Base-by-base conservation (phyloP, 2,329 filamentous ascomycete genomes). In the Stylonectria norvegica region DNA sequence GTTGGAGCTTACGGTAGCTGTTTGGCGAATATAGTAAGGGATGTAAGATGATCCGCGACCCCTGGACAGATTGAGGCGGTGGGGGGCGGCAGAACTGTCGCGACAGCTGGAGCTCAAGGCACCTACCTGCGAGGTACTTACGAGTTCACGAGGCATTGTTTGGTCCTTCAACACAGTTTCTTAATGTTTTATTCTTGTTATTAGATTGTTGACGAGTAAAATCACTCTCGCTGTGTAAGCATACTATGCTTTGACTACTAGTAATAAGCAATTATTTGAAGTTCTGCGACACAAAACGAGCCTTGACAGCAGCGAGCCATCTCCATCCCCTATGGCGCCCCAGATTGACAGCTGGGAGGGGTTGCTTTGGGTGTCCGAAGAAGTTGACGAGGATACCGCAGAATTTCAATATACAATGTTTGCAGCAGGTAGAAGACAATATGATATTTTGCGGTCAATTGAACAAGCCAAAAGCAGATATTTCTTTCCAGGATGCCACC, bases 331-430 rank as follows among this genome's bases (percentile, higher is more conserved):
- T n/a, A 36, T 44, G 33, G 44, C 41, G 25, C 40, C 43, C 14
- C 20, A 41, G 17, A 12, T 45, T 16, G 34, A 22, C 5, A 40
- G 34, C 23, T 48, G 31, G 42, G 22, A 43, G 17, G 34, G 43
- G 18, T 27, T 46, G 22, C 40, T 43, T 34, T 49, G 28, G 40
- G 44, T 42, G 14, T 47, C 43, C 5, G 43, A 49, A 33, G 38
- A 47, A 20, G 30, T 47, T 38, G 33, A 47, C n/a, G 33, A 34
- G 30, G 43, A 43, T 5, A 46, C 40, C 15, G 23, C 30, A 23
- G 34, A 40, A 34, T 51, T 55, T 20, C 39, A 48, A 43, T 53
- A 53, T 35, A 56, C 49, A 35, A 53, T 51, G 43, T 49, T 49
- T 38, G 49, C 44, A 38, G 22, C 29, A n/a, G 14, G 43, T 50